Evolutionary conservation across 805 yeast genomes (phyloP).

Genomic region (Blastobotrys muscicola): DNA sequence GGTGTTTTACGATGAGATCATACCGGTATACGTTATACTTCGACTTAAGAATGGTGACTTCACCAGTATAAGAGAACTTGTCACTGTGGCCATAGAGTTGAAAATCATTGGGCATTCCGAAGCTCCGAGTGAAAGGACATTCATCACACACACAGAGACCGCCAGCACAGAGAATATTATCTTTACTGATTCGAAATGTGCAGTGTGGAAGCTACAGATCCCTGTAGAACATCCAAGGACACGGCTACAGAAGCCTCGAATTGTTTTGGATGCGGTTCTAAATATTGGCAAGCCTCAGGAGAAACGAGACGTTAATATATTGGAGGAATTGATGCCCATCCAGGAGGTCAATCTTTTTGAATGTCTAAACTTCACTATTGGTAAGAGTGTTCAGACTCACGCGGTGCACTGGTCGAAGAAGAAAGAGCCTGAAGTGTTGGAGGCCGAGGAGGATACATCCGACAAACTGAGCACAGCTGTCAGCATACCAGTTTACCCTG

Average conservation of each 20-base stretch:
- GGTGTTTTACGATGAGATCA: constrained; percentile 15
- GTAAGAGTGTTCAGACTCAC: background rate
- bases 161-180: constrained; percentile 4
- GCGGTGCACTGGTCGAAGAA: too few relatives aligned
- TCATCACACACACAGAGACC: constrained; percentile 6
- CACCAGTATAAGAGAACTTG: background rate
- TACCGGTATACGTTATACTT: constrained; percentile 9
- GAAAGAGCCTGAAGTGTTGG: too few relatives aligned
- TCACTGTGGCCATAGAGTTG: constrained; percentile 5
- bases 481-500: constrained; percentile 27
- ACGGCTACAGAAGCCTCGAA: constrained; percentile 9
- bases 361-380: constrained; percentile 5
- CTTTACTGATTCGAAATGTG: background rate
- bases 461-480: constrained; percentile 1
- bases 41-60: background rate
- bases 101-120: constrained; percentile 3
- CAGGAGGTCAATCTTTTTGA: constrained; percentile 41
- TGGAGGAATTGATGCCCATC: constrained; percentile 43
- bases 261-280: constrained; percentile 10
- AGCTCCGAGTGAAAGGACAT: background rate
- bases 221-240: constrained; percentile 15
- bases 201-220: constrained; percentile 10
- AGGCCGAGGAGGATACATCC: constrained; percentile 1
- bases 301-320: constrained; percentile 20
- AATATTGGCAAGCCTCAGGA: background rate